Evolutionary conservation across 345 rosid species (phyloP), one percentile per base, ranked within the genome.

Genomic region (Gossypium sturtianum): DNA sequence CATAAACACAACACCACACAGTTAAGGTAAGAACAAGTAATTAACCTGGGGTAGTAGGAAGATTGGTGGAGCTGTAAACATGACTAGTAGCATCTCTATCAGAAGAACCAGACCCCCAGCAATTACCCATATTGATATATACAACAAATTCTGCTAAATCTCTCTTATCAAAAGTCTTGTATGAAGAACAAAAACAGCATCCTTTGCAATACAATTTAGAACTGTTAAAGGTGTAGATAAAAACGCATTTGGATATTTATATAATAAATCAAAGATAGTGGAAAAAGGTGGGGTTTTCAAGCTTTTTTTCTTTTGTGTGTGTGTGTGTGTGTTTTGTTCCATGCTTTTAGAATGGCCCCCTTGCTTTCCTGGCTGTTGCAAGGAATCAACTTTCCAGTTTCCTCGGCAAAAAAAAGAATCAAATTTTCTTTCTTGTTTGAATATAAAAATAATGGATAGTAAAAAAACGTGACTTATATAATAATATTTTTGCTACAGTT

Each of bases 121-220:
- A 84, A 69, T 72, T 83, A 13, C 90, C 90, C 90, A 87, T 87
- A 34, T 60, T 51, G 71, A 54, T 29, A 69, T 12, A 15, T 16
- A 9, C 16, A 43, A 52, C 13, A 34, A 34, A 34, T 34, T 62
- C 45, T 51, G 17, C n/a, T n/a, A 51, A 48, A 12, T 34, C 48
- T 52, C 34, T 22, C 9, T 48, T 34, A 56, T 20, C 64, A 3
- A 57, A 10, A 19, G 57, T 22, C 75, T 27, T 56, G 3, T 5
- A 17, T 12, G 15, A 53, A 7, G 75, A 72, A 15, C 12, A 41
- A 41, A 53, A 57, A 57, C 20, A 44, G 3, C 71, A 44, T 56
- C n/a, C 38, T 57, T 22, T 20, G 66, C n/a, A 44, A 44, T 44
- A 2, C 7, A 72, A 27, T 38, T 59, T 20, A 25, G 61, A 57